Conservation (phyloP, 2,329 filamentous ascomycete species). For the Orbilia quercus region DNA sequence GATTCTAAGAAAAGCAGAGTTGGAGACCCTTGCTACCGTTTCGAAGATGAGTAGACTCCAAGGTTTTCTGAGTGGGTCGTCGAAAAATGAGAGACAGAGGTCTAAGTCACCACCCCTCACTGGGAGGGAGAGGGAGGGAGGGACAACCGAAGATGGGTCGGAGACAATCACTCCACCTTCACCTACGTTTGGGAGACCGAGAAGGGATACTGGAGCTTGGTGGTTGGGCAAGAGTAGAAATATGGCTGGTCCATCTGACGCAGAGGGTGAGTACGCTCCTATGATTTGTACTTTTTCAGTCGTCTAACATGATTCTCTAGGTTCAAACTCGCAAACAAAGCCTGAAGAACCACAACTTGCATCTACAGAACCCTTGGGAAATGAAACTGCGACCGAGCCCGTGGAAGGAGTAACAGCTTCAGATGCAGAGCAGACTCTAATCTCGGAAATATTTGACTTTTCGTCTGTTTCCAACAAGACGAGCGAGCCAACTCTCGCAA, state of each 20-base stretch:
- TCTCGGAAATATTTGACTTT: neutral
- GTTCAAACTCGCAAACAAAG: neutral
- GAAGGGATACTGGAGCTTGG: slow-evolving; percentile 51
- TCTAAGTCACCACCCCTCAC: slow-evolving; percentile 18
- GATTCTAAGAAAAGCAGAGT: slow-evolving; percentile 37
- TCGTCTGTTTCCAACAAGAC: neutral
- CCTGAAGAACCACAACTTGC: neutral
- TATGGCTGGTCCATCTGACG: slow-evolving; percentile 6
- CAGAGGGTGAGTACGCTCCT: slow-evolving; percentile 1
- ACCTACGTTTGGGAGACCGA: slow-evolving; percentile 38
- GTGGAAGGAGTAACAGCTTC: too few relatives aligned
- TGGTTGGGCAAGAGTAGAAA: slow-evolving; percentile 20
- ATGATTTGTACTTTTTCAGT: neutral
- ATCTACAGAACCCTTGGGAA: too few relatives aligned
- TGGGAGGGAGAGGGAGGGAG: slow-evolving; percentile 5
- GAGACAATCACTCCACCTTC: slow-evolving; percentile 25
- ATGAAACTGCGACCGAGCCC: neutral
- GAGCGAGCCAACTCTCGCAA: neutral
- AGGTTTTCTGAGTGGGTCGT: neutral
- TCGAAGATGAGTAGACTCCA: slow-evolving; percentile 10
- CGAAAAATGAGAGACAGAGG: slow-evolving; percentile 4
- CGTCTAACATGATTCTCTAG: slow-evolving; percentile 2
- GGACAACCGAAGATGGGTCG: neutral
- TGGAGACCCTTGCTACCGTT: slow-evolving; percentile 24
- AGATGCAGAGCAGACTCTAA: neutral